These are phyloP conservation scores for Talaromyces wortmannii DNA, from an alignment of 495 filamentous ascomycete genomes.

Conservation along the genomic window DNA sequence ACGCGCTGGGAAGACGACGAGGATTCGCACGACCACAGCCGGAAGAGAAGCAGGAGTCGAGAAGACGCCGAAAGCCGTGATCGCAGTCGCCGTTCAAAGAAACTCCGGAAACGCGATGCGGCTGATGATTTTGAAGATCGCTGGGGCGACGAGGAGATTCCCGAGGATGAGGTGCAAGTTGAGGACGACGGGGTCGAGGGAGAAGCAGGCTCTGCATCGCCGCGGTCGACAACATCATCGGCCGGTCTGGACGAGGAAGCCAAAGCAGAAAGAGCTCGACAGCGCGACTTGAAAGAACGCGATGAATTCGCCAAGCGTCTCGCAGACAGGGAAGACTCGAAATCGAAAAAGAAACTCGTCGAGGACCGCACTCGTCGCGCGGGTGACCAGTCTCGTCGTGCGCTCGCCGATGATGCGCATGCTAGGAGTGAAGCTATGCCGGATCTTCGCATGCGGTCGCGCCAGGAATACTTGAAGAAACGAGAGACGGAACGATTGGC, in stretches of 20 bases:
- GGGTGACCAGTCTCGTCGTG: constrained; percentile 51
- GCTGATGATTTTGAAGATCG: constrained; percentile 61
- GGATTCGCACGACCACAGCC: constrained; percentile 14
- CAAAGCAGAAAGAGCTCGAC: constrained; percentile 46
- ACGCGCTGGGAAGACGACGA: constrained; percentile 3
- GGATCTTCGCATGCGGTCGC: constrained; percentile 72
- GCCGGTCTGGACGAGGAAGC: constrained; percentile 55
- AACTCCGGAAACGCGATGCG: constrained; percentile 42
- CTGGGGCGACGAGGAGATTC: constrained; percentile 72
- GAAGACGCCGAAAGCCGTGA: constrained; percentile 36
- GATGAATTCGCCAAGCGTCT: constrained; percentile 71
- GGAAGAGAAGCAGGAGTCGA: constrained; percentile 37
- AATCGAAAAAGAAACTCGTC: constrained; percentile 71
- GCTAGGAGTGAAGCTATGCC: constrained; percentile 59
- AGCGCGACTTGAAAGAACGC: constrained; percentile 61
- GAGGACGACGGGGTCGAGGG: constrained; percentile 49
- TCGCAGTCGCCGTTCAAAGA: constrained; percentile 40
- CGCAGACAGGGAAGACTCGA: constrained; percentile 59
- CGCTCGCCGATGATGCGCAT: constrained; percentile 57
- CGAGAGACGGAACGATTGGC: constrained; percentile 79
- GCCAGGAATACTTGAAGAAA: constrained; percentile 92
- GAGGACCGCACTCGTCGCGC: constrained; percentile 58
- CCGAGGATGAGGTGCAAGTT: constrained; percentile 36
- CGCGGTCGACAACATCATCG: constrained; percentile 28
- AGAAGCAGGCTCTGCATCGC: constrained; percentile 47